Percentiles rank a stretch among this genome's conserved stretches.
phyloP scores from a whole-genome alignment of 805 yeast genomes.

The Myxozyma mucilagina region DNA sequence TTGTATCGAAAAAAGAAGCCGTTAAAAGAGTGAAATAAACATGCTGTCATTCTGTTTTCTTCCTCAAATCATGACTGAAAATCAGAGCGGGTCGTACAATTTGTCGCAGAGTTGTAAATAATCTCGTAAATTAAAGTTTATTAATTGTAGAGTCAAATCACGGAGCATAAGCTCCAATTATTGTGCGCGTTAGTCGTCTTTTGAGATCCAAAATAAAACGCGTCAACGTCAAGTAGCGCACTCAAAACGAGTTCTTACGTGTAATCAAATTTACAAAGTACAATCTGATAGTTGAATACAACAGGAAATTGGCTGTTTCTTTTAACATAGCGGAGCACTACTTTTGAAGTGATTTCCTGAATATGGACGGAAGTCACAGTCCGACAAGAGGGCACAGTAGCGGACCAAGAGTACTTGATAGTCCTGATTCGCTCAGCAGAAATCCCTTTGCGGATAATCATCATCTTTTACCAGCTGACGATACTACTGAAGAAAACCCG shows the following conservation, averaged over 20 bases:
- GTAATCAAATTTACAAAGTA: no score
- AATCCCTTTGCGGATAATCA: conserved; percentile 6
- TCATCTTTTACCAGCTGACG: neutral
- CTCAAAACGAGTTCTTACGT: no score
- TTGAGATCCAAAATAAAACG: neutral
- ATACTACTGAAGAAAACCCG: neutral
- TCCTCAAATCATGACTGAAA: no score
- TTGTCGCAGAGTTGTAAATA: no score
- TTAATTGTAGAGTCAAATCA: neutral
- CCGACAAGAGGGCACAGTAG: neutral
- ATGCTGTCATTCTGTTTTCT: no score
- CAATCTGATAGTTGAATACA: no score
- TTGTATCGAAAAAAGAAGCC: no score
- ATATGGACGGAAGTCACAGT: neutral
- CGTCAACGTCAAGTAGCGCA: neutral
- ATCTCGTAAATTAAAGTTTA: neutral
- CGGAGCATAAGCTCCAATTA: neutral
- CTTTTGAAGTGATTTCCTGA: neutral
- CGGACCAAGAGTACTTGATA: neutral
- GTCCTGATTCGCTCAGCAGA: neutral
- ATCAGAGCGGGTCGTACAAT: no score
- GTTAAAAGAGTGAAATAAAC: no score
- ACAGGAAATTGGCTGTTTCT: no score
- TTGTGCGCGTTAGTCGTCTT: neutral
- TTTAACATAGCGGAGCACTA: no score